These are phyloP conservation scores for Scytalidium lignicola DNA, from an alignment of 2,329 filamentous ascomycete species.

Conservation along the genomic window DNA sequence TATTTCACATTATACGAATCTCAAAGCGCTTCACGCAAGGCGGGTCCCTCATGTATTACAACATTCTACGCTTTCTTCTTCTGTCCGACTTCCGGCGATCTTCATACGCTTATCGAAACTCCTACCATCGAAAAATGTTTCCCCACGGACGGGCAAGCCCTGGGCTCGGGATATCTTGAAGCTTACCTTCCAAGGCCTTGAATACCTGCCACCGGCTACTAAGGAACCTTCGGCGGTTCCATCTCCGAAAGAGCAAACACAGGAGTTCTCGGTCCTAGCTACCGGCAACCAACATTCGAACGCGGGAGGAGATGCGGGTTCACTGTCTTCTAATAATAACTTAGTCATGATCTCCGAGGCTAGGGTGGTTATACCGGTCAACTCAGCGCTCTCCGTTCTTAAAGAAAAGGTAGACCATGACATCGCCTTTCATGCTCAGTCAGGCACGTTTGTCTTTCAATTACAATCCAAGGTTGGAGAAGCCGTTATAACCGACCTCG, in stretches of 20 bases:
- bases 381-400: constrained; percentile 17
- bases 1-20: constrained; percentile 32
- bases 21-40: constrained; percentile 26
- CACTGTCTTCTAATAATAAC: constrained; percentile 10
- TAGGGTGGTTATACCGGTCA: constrained; percentile 22
- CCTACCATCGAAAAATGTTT: constrained; percentile 18
- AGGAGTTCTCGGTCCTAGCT: neutral
- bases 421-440: constrained; percentile 24
- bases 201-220: constrained; percentile 7
- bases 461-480: constrained; percentile 25
- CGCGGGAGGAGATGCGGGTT: neutral
- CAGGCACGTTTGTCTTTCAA: constrained; percentile 25
- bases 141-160: constrained; percentile 19
- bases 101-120: constrained; percentile 22
- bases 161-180: constrained; percentile 58
- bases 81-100: constrained; percentile 24
- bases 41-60: constrained; percentile 21
- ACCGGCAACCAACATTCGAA: neutral
- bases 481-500: constrained; percentile 20
- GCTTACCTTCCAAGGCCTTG: constrained; percentile 44
- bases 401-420: constrained; percentile 26
- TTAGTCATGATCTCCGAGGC: constrained; percentile 26
- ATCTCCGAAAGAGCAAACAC: neutral
- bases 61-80: constrained; percentile 16
- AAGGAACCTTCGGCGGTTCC: neutral